Evolutionary conservation across 768 basidiomycete genomes (phyloP).

Genomic region (Chalciporus chontae): DNA sequence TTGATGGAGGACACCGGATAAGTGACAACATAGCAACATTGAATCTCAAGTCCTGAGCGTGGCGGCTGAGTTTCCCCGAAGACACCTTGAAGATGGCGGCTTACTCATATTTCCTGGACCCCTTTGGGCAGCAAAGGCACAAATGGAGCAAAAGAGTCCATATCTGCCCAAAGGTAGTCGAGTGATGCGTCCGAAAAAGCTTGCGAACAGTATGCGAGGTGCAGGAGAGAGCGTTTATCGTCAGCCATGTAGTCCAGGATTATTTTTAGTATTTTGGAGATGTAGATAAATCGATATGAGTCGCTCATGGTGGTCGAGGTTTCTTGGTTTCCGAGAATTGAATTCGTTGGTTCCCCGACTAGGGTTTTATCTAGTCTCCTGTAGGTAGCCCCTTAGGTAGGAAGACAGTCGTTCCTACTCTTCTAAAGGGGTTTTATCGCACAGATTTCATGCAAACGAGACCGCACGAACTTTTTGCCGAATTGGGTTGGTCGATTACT

Average conservation of each 20-base stretch:
- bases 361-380: no score
- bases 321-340: no score
- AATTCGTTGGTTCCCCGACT: no score
- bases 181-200: constrained; percentile 9
- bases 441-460: no score
- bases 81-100: background rate
- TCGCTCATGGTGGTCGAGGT: background rate
- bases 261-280: constrained; percentile 13
- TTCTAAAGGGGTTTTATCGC: no score
- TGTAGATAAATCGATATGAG: constrained; percentile 5
- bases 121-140: constrained; percentile 12
- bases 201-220: constrained; percentile 12
- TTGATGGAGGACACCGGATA: constrained; percentile 11
- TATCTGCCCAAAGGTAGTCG: constrained; percentile 18
- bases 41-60: constrained; percentile 3
- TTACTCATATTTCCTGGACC: constrained; percentile 11
- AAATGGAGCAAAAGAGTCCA: constrained; percentile 16
- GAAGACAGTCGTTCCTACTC: no score
- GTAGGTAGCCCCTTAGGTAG: no score
- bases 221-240: constrained; percentile 5
- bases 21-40: constrained; percentile 2
- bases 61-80: background rate
- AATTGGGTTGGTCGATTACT: no score
- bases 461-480: no score
- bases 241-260: constrained; percentile 12